phyloP scores from a whole-genome alignment of 176 grass and related monocot genomes.

The Rhipidocladum racemiflorum region DNA sequence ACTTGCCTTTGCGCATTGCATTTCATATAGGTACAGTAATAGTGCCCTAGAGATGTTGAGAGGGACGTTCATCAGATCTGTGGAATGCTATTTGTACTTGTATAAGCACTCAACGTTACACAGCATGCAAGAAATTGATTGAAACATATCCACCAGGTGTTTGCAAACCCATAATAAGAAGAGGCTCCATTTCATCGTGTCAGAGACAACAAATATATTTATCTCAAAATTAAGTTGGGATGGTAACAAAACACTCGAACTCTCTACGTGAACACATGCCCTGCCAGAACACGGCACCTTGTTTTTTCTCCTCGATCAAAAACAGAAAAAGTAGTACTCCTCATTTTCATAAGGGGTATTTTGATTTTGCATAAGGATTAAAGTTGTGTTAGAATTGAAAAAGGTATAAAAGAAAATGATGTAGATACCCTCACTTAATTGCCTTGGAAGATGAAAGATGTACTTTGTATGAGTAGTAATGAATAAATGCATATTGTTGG shows the following conservation, averaged over 20 bases:
- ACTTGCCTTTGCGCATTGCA: conserved; percentile 13
- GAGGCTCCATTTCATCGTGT: background rate
- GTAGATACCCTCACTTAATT: no score
- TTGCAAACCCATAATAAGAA: background rate
- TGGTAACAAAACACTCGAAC: conserved; percentile 15
- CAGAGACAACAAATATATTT: background rate
- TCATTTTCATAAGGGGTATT: no score
- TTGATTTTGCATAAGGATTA: no score
- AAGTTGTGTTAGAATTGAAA: no score
- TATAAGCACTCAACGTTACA: conserved; percentile 9
- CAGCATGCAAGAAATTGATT: background rate
- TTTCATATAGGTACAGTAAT: background rate
- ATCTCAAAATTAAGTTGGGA: background rate
- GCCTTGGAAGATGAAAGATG: no score
- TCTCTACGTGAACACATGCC: conserved; percentile 11
- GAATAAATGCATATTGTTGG: no score
- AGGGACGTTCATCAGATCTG: background rate
- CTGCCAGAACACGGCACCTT: conserved; percentile 22
- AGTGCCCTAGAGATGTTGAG: conserved; percentile 1
- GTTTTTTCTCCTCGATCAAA: conserved; percentile 14
- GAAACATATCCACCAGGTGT: background rate
- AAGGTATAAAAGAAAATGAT: no score
- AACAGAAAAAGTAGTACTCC: conserved; percentile 9
- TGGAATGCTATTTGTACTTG: background rate
- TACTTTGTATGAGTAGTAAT: no score